Evolutionary conservation across 169 alveolate species (phyloP).

Genomic region (Hepatocystis sp.): DNA sequence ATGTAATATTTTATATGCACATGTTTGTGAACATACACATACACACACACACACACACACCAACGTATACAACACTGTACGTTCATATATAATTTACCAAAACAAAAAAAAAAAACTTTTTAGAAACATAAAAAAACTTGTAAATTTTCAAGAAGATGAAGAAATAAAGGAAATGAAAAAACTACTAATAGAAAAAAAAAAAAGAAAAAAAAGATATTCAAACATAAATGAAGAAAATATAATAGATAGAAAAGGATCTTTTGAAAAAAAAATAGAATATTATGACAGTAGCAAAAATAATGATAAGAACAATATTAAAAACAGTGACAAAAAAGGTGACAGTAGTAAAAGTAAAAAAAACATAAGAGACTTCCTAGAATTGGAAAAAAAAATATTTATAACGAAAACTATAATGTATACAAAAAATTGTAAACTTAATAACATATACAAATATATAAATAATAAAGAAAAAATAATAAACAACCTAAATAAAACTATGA

Average conservation of each 20-base stretch:
- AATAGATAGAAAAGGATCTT: no score
- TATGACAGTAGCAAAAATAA: not conserved
- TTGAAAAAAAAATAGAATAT: not conserved
- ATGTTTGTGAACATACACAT: not conserved
- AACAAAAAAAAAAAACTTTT: not conserved
- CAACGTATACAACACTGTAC: not conserved
- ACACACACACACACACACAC: not conserved
- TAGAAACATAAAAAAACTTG: conserved; percentile 8
- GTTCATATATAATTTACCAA: no score
- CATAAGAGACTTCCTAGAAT: conserved; percentile 38
- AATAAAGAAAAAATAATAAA: conserved; percentile 36
- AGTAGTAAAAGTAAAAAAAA: conserved; percentile 24
- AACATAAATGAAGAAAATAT: not conserved
- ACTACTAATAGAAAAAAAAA: conserved; percentile 11
- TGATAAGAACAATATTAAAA: not conserved
- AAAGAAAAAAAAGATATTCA: not conserved
- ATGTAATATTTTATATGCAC: not conserved
- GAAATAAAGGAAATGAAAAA: conserved; percentile 34
- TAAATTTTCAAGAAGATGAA: conserved; percentile 21
- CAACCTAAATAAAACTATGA: conserved; percentile 24
- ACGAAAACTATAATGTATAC: conserved; percentile 49
- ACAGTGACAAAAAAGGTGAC: not conserved
- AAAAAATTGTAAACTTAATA: conserved; percentile 28
- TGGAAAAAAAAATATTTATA: conserved; percentile 58
- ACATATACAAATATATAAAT: conserved; percentile 41